phyloP scores from a whole-genome alignment of 2,329 filamentous ascomycete genomes.

The Tolypocladium cylindrosporum region DNA sequence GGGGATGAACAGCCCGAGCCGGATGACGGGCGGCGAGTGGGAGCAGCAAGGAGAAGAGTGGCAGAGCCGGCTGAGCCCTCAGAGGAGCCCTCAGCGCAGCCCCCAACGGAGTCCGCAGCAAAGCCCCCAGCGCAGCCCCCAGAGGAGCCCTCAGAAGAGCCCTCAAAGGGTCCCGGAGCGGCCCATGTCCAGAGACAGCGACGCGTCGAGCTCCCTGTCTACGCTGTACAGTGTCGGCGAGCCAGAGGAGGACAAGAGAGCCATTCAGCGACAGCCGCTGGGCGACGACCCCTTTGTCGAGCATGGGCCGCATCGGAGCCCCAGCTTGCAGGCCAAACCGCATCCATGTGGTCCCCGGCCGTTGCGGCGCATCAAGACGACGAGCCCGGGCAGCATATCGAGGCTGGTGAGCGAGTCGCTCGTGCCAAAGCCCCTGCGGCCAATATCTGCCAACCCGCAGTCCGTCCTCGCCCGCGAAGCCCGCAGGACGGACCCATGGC shows the following conservation, averaged over 20 bases:
- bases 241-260: conserved; percentile 22
- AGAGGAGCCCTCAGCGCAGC: conserved; percentile 5
- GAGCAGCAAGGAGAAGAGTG: conserved; percentile 5
- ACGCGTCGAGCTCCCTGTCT: conserved; percentile 42
- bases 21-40: conserved; percentile 18
- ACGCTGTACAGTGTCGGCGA: conserved; percentile 48
- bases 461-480: neutral
- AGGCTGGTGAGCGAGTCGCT: neutral
- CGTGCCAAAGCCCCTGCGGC: conserved; percentile 7
- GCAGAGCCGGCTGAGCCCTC: conserved; percentile 5
- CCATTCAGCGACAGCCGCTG: neutral
- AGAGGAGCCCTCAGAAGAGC: conserved; percentile 10
- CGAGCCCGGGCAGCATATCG: conserved; percentile 10
- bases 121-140: conserved; percentile 9
- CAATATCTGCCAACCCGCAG: conserved; percentile 13
- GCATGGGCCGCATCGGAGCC: neutral
- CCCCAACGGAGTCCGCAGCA: conserved; percentile 7
- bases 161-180: conserved; percentile 8
- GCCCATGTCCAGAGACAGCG: conserved; percentile 28
- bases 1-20: conserved; percentile 34
- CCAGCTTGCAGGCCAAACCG: neutral
- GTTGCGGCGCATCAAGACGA: conserved; percentile 9
- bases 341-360: conserved; percentile 7
- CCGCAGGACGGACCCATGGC: neutral
- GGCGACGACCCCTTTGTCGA: conserved; percentile 23